Percentiles rank a stretch among this genome's conserved stretches.
Evolutionary conservation across 176 grass and related monocot species (phyloP).

Genomic region (bread wheat (Triticum aestivum)): IWGSC_CS_RefSeq_v2.1 NC_057796.1:199548945-199549444

Average conservation of each 20-base stretch:
- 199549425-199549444: background rate
- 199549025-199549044: background rate
- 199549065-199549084: background rate
- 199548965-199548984: background rate
- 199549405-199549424: background rate
- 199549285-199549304: background rate
- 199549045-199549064: background rate
- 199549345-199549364: background rate
- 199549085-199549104: conserved; percentile 39
- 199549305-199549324: background rate
- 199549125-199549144: conserved; percentile 69
- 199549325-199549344: background rate
- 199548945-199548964: background rate
- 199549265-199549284: background rate
- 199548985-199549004: background rate
- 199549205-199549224: conserved; percentile 41
- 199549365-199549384: conserved; percentile 11
- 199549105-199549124: conserved; percentile 42
- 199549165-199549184: conserved; percentile 69
- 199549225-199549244: conserved; percentile 42
- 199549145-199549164: conserved; percentile 47
- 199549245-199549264: conserved; percentile 13
- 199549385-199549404: background rate
- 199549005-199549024: conserved; percentile 4
- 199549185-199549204: conserved; percentile 65